These are phyloP conservation scores for Theileria sp. DNA, from an alignment of 169 alveolate genomes.

Conservation along the genomic window DNA sequence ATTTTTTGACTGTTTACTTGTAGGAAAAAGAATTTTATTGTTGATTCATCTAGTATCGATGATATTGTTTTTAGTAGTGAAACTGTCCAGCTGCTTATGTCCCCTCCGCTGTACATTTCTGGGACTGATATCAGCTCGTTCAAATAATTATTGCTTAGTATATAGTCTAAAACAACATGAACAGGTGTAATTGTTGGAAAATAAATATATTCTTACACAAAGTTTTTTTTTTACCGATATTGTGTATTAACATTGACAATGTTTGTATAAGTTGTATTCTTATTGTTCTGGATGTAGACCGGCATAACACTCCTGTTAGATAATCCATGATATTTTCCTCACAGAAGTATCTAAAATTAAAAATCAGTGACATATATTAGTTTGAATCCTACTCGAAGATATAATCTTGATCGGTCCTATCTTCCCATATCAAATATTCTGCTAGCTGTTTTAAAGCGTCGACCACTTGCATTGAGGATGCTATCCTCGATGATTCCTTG, in stretches of 20 bases:
- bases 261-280: slow-evolving; percentile 65
- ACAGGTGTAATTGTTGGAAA: no score
- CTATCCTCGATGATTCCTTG: slow-evolving; percentile 19
- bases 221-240: slow-evolving; percentile 28
- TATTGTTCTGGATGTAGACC: slow-evolving; percentile 29
- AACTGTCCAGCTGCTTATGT: slow-evolving; percentile 65
- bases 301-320: slow-evolving; percentile 52
- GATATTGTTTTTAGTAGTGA: slow-evolving; percentile 59
- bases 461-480: slow-evolving; percentile 42
- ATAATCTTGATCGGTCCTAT: slow-evolving; percentile 27
- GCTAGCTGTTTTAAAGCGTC: slow-evolving; percentile 63
- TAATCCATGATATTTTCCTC: slow-evolving; percentile 59
- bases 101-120: slow-evolving; percentile 57
- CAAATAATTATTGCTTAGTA: slow-evolving; percentile 58
- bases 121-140: slow-evolving; percentile 46
- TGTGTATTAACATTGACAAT: slow-evolving; percentile 59
- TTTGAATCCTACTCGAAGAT: slow-evolving; percentile 50
- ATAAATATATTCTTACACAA: slow-evolving; percentile 34
- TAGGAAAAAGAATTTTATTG: slow-evolving; percentile 60
- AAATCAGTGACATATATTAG: not conserved
- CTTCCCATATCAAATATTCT: slow-evolving; percentile 65
- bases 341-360: slow-evolving; percentile 57
- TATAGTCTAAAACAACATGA: slow-evolving; percentile 22
- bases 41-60: slow-evolving; percentile 37
- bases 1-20: slow-evolving; percentile 3